Evolutionary conservation across 1,284 basidiomycete genomes (phyloP), one percentile per base, ranked within the genome.

Genomic region (Mycena citricolor): DNA sequence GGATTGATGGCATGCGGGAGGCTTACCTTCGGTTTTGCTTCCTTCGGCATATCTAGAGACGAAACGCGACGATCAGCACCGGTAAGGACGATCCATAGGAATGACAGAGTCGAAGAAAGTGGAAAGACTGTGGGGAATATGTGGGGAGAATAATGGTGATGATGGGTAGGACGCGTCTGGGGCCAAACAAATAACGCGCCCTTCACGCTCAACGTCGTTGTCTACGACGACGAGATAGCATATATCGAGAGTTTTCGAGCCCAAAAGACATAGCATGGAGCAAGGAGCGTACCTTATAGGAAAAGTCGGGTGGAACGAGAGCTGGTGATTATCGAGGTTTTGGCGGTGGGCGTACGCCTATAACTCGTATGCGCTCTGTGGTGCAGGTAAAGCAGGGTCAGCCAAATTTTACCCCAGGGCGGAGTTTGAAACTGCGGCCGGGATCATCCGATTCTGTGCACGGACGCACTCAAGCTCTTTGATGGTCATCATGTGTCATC

Each of bases 1-100:
- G 35, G 17, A 35, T 33, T 42, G 32, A 44, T 46, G 42, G 51
- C 32, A 40, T 37, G 29, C 40, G 41, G 20, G 47, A 56, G 33
- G 64, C 74, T 57, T 51, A 86, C 87, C 74, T 85, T 90, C 56
- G 83, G 65, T 70, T 87, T 88, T 48, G 78, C 68, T 68, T 86
- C 86, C 64, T 90, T 91, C 59, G 87, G 89, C 88, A 92, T 92
- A 81, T 84, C 66, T 56, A 63, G 51, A 59, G 49, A 39, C 25
- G 30, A 51, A 54, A 52, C 42, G 46, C 47, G 46, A 46, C 13
- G 34, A 38, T 52, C 32, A 49, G 47, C 26, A 8, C 41, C 43
- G 21, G 31, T 40, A 19, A 26, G 43, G 41, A 30, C 16, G 17
- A 39, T 29, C n/a, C 19, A 41, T 42, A 19, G 37, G 24, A 23